A percentile compares a stretch with the other conserved stretches of the same genome.
These are phyloP conservation scores for Saccharomycopsis selenospora DNA, from an alignment of 805 yeast species.

Conservation along the genomic window DNA sequence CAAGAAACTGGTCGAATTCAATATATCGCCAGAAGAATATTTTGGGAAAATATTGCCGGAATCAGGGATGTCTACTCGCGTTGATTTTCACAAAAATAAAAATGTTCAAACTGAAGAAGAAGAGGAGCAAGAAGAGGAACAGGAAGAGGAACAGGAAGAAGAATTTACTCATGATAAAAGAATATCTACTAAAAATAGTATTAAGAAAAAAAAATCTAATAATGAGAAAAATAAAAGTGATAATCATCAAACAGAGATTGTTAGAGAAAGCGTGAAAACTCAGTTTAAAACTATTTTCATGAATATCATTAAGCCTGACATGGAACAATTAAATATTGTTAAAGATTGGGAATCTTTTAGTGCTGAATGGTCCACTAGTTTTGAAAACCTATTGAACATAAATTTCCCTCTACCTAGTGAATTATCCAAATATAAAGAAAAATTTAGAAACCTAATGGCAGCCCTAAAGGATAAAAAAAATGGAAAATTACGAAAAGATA, in stretches of 20 bases:
- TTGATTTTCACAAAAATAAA: conserved; percentile 1
- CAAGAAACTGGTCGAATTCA: conserved; percentile 29
- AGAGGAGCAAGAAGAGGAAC: conserved; percentile 20
- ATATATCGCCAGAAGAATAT: conserved; percentile 29
- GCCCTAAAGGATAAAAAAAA: conserved; percentile 54
- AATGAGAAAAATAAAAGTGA: conserved; percentile 23
- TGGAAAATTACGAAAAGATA: conserved; percentile 45
- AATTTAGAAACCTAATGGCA: conserved; percentile 58
- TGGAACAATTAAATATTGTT: conserved; percentile 24
- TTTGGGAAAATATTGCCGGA: conserved; percentile 7
- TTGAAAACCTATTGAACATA: conserved; percentile 45
- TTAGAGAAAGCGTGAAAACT: conserved; percentile 41
- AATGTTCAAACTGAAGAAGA: conserved; percentile 18
- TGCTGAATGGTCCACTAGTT: conserved; percentile 38
- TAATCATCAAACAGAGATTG: too few species aligned
- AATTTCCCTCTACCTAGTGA: conserved; percentile 27
- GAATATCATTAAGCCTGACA: conserved; percentile 31
- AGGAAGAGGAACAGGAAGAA: conserved; percentile 19
- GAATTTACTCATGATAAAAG: conserved; percentile 4
- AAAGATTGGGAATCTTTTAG: conserved; percentile 34
- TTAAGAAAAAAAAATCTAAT: background rate
- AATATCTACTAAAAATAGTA: background rate
- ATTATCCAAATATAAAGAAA: conserved; percentile 48
- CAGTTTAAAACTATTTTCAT: conserved; percentile 43
- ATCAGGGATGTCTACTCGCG: conserved; percentile 4